Base-by-base conservation (phyloP, 805 yeast species). In the Saccharomycopsis sp. region DNA sequence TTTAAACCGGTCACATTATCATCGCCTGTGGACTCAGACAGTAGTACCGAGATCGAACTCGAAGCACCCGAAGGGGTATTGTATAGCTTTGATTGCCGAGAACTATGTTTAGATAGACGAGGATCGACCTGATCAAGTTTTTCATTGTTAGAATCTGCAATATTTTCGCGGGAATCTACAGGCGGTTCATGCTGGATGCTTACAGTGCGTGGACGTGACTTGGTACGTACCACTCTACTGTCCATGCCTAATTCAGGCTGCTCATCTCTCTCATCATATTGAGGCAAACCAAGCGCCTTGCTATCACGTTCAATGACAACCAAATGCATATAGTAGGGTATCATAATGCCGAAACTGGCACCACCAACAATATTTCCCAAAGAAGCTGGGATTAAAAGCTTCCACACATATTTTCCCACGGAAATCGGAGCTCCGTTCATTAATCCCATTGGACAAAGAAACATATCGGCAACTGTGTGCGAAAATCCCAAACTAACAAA, bases 331-430 rank as follows among this genome's bases (percentile, higher is more conserved):
- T 86, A 89, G 80, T 83, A 89, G 7, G 94, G 90, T 9, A 87
- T 70, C 0, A 80, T 74, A 2, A 84, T 64, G 3, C 85, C 85
- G 68, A 89, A 89, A 34, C 81, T 74, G 0, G 78, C 67, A 0
- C 96, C 96, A n/a, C 96, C 96, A 34, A 89, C 76, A 0, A 85
- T 80, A 67, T 89, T 89, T 0, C 96, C 96, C 14, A 89, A 64
- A 0, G 84, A 77, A 0, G 85, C 89, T 0, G 96, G 89, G 8
- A 89, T 71, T 64, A 87, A 72, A 0, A 85, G 71, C 67, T 83
- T 87, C 96, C 94, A 88, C 9, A 86, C 82, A 59, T 83, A 85
- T 8, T 72, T 70, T 0, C 84, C 87, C 42, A 86, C 89, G 0
- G 85, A 74, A 7, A 84, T 73, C 1, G 81, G 78, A 0, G 89